These are phyloP conservation scores for Logfia minima DNA, from an alignment of 129 eudicot species.

Conservation along the genomic window DNA sequence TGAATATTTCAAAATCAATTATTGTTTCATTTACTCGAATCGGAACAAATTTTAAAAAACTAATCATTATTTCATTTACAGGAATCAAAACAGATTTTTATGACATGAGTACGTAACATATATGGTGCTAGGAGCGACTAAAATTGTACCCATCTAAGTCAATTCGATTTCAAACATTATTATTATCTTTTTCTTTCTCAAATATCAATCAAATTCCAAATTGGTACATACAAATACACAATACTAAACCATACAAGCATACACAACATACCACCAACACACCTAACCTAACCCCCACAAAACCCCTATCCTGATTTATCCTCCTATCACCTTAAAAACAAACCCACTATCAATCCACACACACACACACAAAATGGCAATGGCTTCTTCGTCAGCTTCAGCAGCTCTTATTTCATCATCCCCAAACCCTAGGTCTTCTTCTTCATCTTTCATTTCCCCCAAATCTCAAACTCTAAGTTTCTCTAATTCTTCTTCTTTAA, in stretches of 20 bases:
- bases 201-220: too few species aligned
- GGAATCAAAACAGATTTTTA: too few species aligned
- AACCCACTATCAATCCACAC: neutral
- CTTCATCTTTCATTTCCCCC: slow-evolving; percentile 43
- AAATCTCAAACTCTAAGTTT: slow-evolving; percentile 40
- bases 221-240: too few species aligned
- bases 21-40: too few species aligned
- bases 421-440: slow-evolving; percentile 46
- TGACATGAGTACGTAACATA: too few species aligned
- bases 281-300: slow-evolving; percentile 19
- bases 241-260: neutral
- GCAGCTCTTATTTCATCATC: slow-evolving; percentile 41
- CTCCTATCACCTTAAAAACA: slow-evolving; percentile 20
- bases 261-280: neutral
- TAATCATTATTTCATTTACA: too few species aligned
- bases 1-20: too few species aligned
- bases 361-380: slow-evolving; percentile 9
- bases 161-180: too few species aligned
- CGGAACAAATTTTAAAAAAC: too few species aligned
- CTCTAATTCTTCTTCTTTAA: slow-evolving; percentile 42
- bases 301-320: slow-evolving; percentile 30
- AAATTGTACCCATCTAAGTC: too few species aligned
- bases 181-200: too few species aligned
- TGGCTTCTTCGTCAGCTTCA: slow-evolving; percentile 53
- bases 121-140: too few species aligned